A percentile compares a stretch with the other conserved stretches of the same genome.
phyloP scores from a whole-genome alignment of 257 asterid genomes.

The Capsicum baccatum region DNA sequence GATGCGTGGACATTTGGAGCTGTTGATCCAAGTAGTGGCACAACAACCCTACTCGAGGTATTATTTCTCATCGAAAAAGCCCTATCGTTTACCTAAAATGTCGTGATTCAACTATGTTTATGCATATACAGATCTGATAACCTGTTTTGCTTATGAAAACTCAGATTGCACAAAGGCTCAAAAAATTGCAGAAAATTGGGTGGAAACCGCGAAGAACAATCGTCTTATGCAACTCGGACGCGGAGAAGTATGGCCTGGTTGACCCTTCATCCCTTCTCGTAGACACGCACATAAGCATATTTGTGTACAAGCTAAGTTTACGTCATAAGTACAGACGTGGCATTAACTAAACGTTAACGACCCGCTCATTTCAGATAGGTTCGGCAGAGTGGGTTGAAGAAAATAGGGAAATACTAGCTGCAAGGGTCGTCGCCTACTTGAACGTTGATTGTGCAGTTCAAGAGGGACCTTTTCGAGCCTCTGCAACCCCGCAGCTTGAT shows the following conservation, averaged over 20 bases:
- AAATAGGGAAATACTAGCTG: slow-evolving; percentile 70
- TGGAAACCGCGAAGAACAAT: slow-evolving; percentile 85
- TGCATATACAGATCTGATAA: slow-evolving; percentile 11
- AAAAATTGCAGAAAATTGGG: slow-evolving; percentile 50
- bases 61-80: neutral
- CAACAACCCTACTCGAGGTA: slow-evolving; percentile 89
- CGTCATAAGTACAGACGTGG: neutral
- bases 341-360: neutral
- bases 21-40: slow-evolving; percentile 91
- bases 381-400: slow-evolving; percentile 97
- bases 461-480: slow-evolving; percentile 66
- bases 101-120: neutral
- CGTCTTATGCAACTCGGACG: slow-evolving; percentile 86
- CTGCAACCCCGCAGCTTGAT: slow-evolving; percentile 91
- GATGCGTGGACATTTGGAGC: slow-evolving; percentile 99
- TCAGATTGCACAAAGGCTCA: slow-evolving; percentile 69
- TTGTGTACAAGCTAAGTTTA: neutral
- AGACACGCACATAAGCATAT: neutral
- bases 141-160: slow-evolving; percentile 35
- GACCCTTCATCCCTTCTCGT: slow-evolving; percentile 30
- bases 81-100: neutral
- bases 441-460: slow-evolving; percentile 78
- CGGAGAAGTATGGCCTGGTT: slow-evolving; percentile 94
- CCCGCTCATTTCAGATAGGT: slow-evolving; percentile 59
- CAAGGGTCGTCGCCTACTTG: slow-evolving; percentile 78